A percentile compares a stretch with the other conserved stretches of the same genome.
These are phyloP conservation scores for Mycena rosella DNA, from an alignment of 768 basidiomycete species.

Conservation along the genomic window DNA sequence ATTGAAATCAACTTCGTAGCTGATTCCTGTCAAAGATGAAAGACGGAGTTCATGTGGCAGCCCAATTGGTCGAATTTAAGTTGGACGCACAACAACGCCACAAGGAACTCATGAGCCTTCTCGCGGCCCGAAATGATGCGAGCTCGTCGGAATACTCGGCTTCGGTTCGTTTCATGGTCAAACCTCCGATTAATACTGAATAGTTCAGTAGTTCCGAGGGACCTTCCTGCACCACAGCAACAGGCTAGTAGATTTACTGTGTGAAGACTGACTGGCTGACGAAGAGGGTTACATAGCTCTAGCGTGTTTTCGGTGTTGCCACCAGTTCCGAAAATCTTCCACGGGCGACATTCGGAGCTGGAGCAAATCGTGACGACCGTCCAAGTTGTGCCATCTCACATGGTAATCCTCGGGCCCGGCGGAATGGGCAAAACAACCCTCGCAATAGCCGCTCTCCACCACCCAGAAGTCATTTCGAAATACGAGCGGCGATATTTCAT, in stretches of 20 bases:
- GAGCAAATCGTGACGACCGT: background rate
- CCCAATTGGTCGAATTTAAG: background rate
- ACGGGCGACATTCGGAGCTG: slow-evolving; percentile 14
- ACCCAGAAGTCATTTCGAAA: background rate
- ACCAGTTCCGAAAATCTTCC: slow-evolving; percentile 12
- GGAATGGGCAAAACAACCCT: slow-evolving; percentile 28
- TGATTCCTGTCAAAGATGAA: background rate
- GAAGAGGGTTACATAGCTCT: background rate
- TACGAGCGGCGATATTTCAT: slow-evolving; percentile 21
- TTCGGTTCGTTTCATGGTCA: background rate
- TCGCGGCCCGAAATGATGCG: background rate
- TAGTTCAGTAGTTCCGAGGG: background rate
- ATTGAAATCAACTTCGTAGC: background rate
- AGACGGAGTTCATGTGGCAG: background rate
- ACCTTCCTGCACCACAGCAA: background rate
- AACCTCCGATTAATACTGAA: background rate
- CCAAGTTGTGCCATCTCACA: background rate
- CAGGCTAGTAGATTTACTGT: background rate
- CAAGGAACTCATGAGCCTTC: slow-evolving; percentile 3
- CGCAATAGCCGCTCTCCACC: slow-evolving; percentile 5
- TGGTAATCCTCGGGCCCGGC: slow-evolving; percentile 9
- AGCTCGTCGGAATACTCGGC: background rate
- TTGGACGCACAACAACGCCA: slow-evolving; percentile 12
- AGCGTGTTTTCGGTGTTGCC: background rate
- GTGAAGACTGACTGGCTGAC: background rate